Base-by-base conservation (phyloP, 257 asterid genomes). In the Fraxinus quadrangulata region DNA sequence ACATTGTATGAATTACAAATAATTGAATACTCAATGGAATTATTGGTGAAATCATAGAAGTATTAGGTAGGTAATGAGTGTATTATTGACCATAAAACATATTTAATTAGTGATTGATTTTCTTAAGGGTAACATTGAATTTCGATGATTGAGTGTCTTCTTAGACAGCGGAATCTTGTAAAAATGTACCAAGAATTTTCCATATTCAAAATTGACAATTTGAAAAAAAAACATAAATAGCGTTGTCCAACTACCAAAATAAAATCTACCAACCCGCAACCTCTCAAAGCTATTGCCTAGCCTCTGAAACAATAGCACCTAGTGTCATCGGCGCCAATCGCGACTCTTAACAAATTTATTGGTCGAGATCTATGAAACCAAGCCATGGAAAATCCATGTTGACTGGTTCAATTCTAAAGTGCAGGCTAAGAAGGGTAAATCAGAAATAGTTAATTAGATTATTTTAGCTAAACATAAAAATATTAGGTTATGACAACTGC, bases 151-250 rank as follows among this genome's bases (percentile, higher is more conserved):
- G 4, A 42, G 16, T 42, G 49, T 2, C 49, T 12, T 42, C 16
- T 70, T 82, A 65, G 16, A 21, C 45, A 33, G 40, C 4, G 67
- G 66, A n/a, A 39, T 75, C 24, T 45, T 19, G 54, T 33, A 28
- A 51, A 37, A 19, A 19, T 16, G 42, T 28, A 19, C 61, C 31
- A 12, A 28, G 13, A 65, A 56, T 19, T 56, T 56, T n/a, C 28
- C 28, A n/a, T 56, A 19, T 19, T 26, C 11, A 54, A 19, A 19
- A 0, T 54, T 7, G 65, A 54, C 65, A 17, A 17, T 4, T n/a
- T 56, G 4, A n/a, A n/a, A 56, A 47, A 5, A 37, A 37, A 0
- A 37, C 10, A 37, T 37, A 37, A 0, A 37, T 6, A 7, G 40
- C 7, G 2, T 37, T 37, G 40, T 37, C 1, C 2, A 37, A 37